A percentile compares a stretch with the other conserved stretches of the same genome.
Conservation (phyloP, 2,329 filamentous ascomycete genomes). For the Penicillium sclerotiorum region DNA sequence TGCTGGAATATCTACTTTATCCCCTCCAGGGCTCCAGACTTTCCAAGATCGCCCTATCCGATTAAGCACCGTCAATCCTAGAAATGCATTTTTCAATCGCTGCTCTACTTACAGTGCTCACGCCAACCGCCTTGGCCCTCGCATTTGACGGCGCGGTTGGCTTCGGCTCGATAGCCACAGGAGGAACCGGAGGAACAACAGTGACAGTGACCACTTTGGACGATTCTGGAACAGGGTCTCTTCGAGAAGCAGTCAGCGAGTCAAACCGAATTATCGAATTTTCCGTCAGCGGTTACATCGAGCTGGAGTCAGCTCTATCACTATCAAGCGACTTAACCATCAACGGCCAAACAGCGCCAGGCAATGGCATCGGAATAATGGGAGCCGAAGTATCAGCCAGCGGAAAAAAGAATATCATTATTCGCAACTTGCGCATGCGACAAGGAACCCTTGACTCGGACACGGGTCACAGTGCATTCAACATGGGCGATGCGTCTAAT, state of each 20-base stretch:
- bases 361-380: neutral
- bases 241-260: neutral
- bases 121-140: neutral
- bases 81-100: neutral
- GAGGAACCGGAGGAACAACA: neutral
- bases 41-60: neutral
- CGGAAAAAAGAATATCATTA: neutral
- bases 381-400: neutral
- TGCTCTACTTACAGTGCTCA: neutral
- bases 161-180: neutral
- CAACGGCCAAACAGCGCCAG: neutral
- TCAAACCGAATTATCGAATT: neutral
- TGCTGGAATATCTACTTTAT: too few relatives aligned
- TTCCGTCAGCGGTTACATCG: neutral
- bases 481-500: neutral
- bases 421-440: neutral
- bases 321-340: neutral
- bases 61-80: neutral
- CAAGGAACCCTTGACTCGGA: neutral
- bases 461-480: neutral
- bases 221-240: neutral
- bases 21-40: too few relatives aligned
- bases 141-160: neutral
- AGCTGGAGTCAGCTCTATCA: neutral
- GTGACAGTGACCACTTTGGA: neutral